Percentiles rank a stretch among this genome's conserved stretches.
Conservation (phyloP, 192 early-diverging fungal genomes). For the Podila verticillata region DNA sequence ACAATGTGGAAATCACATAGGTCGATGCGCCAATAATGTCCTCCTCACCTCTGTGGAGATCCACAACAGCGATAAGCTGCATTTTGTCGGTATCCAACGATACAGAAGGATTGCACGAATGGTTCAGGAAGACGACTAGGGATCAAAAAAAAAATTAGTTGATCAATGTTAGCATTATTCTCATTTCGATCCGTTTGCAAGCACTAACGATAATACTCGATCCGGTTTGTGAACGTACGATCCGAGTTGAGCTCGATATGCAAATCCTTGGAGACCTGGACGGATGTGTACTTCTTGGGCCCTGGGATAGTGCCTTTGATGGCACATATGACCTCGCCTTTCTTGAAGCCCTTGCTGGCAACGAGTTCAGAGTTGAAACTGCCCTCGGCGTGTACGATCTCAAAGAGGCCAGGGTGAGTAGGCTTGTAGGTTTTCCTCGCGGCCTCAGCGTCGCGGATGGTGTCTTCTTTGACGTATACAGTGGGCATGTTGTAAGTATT, state of each 20-base stretch:
- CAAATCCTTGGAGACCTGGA: conserved; percentile 54
- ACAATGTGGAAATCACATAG: background rate
- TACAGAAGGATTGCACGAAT: conserved; percentile 55
- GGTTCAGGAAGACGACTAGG: conserved; percentile 55
- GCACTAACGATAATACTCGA: background rate
- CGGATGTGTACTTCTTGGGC: conserved; percentile 59
- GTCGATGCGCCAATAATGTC: background rate
- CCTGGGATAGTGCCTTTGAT: conserved; percentile 57
- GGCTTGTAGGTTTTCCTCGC: conserved; percentile 24
- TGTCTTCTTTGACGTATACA: conserved; percentile 24
- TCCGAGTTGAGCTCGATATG: conserved; percentile 66
- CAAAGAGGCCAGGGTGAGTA: conserved; percentile 50
- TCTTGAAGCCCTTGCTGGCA: conserved; percentile 40
- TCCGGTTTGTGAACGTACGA: conserved; percentile 16
- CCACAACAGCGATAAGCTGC: conserved; percentile 48
- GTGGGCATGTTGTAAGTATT: conserved; percentile 8
- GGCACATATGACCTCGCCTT: conserved; percentile 46
- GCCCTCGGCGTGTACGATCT: conserved; percentile 44
- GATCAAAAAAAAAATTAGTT: background rate
- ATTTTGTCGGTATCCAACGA: conserved; percentile 52
- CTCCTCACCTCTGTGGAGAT: conserved; percentile 51
- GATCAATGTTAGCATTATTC: background rate
- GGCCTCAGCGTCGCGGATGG: conserved; percentile 22
- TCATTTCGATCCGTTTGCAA: background rate
- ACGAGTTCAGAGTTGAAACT: conserved; percentile 56